Base-by-base conservation (phyloP, 805 yeast genomes). In the Lipomyces spencermartinsiae region DNA sequence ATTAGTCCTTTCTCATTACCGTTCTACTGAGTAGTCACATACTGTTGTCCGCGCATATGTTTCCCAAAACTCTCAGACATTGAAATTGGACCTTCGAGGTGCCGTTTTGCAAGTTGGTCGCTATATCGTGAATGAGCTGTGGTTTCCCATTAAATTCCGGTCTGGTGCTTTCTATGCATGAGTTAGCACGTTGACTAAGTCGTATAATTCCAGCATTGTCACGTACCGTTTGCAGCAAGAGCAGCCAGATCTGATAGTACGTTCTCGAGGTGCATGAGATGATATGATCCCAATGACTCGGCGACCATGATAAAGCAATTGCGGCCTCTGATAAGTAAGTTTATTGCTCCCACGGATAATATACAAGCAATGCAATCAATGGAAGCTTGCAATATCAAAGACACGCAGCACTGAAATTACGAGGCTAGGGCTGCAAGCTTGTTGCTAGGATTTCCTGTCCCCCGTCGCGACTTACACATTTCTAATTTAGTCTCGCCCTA, bases 31-130 rank as follows among this genome's bases (percentile, higher is more conserved):
- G 55, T 25, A 25, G 35, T 12, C 4, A 19, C 53, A n/a, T 61
- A 65, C 69, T 59, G 49, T 65, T 58, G 25, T 65, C 69, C 2
- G 63, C 69, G 57, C 65, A 65, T 8, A 62, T 39, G 29, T 65
- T 65, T 8, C 33, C 65, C 9, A 65, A 49, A 8, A 65, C 65
- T 7, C 69, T 61, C 34, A 65, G 39, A 46, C 69, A 62, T 31
- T 65, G 65, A 39, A 51, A 61, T 56, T 51, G 34, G 14, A 51
- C 59, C 8, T 37, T 22, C 9, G 54, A 6, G 16, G 31, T 8
- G 16, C 31, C 62, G 46, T 51, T 33, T 60, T 39, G 37, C n/a
- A 58, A 14, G 31, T 22, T 19, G 31, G 14, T 60, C 33, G 16
- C 62, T 14, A 59, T 19, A n/a, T 59, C 57, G 10, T 43, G 37